Percentiles rank a stretch among this genome's conserved stretches.
Conservation (phyloP, 2,329 filamentous ascomycete species). For the Fusarium sambucinum region DNA sequence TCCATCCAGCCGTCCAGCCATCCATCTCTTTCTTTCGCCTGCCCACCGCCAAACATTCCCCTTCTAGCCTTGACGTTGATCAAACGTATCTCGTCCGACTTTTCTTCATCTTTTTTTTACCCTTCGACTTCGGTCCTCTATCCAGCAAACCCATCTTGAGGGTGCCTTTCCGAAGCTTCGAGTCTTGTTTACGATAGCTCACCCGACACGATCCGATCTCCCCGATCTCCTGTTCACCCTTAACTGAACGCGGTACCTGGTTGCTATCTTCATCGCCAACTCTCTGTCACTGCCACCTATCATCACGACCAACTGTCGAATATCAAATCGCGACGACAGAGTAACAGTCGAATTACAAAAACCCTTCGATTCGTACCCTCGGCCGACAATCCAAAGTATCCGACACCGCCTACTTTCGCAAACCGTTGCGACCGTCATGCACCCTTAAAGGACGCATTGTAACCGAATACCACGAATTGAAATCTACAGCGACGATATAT, state of each 20-base stretch:
- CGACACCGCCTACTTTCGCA: constrained; percentile 30
- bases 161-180: constrained; percentile 7
- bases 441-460: constrained; percentile 40
- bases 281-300: constrained; percentile 34
- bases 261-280: constrained; percentile 36
- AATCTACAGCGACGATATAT: constrained; percentile 14
- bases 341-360: constrained; percentile 2
- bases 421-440: constrained; percentile 43
- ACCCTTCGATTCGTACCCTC: constrained; percentile 2
- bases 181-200: constrained; percentile 17
- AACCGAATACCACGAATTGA: constrained; percentile 34
- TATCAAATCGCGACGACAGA: constrained; percentile 10
- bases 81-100: constrained; percentile 29
- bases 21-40: constrained; percentile 35
- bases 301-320: constrained; percentile 9
- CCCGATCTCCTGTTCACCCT: constrained; percentile 36
- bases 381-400: constrained; percentile 13
- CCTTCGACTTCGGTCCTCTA: constrained; percentile 17
- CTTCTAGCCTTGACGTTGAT: constrained; percentile 41
- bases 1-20: constrained; percentile 35
- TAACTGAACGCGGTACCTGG: constrained; percentile 36
- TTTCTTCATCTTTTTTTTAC: constrained; percentile 17
- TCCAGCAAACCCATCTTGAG: constrained; percentile 10
- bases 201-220: constrained; percentile 35
- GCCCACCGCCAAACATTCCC: constrained; percentile 44